phyloP scores from a whole-genome alignment of 345 rosid species.

The Citrus reticulata region DNA sequence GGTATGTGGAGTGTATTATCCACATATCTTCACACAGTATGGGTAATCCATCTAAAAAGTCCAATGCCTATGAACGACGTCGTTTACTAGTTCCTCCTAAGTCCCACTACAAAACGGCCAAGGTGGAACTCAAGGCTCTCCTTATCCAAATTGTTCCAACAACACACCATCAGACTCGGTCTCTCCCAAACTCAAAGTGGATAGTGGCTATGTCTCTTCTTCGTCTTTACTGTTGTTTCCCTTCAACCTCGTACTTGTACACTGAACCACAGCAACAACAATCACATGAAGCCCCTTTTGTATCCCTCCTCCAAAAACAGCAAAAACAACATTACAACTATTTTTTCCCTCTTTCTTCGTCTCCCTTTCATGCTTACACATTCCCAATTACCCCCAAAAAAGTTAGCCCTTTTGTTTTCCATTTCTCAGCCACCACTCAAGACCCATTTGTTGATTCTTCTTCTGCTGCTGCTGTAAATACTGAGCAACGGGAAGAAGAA shows the following conservation, averaged over 20 bases:
- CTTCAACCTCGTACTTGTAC: constrained; percentile 19
- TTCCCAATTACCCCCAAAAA: constrained; percentile 25
- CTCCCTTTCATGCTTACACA: constrained; percentile 16
- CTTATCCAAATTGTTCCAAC: constrained; percentile 26
- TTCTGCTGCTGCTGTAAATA: constrained; percentile 1
- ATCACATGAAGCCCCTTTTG: background rate
- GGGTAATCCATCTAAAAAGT: too few relatives aligned
- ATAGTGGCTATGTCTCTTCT: constrained; percentile 36
- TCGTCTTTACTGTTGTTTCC: constrained; percentile 36
- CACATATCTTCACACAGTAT: too few relatives aligned
- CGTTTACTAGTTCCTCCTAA: background rate
- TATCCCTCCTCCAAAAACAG: constrained; percentile 25
- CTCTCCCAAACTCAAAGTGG: background rate
- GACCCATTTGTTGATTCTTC: constrained; percentile 25
- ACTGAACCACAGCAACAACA: constrained; percentile 7
- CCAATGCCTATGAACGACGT: background rate
- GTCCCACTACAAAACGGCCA: background rate
- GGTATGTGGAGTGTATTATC: too few relatives aligned
- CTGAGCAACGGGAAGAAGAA: constrained; percentile 33
- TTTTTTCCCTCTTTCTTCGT: constrained; percentile 12
- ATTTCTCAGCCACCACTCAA: constrained; percentile 43
- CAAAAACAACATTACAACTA: constrained; percentile 16
- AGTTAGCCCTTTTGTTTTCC: constrained; percentile 15
- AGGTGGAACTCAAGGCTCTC: background rate
- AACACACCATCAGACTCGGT: background rate